Base-by-base conservation (phyloP, 768 basidiomycete species). In the Xerocomus spinulosus region DNA sequence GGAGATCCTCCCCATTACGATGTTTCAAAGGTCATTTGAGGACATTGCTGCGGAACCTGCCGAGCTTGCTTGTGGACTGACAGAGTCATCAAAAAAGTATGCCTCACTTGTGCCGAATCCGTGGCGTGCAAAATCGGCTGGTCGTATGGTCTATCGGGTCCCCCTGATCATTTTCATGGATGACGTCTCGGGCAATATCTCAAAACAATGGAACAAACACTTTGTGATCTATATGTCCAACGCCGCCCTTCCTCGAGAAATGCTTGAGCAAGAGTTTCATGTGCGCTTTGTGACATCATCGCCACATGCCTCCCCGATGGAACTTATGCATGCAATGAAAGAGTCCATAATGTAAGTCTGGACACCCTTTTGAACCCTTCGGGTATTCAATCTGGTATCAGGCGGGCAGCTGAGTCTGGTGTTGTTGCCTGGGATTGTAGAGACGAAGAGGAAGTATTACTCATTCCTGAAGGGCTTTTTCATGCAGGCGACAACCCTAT, bases 201-300 rank as follows among this genome's bases (percentile, higher is more conserved):
- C 56, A 8, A 70, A 68, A 40, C 68, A 70, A 28, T 72, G 66
- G 62, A 67, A 71, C 26, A 63, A 64, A 30, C 67, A 70, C 30
- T 57, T 62, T 18, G 52, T 60, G 1, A 38, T 57, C 0, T 73
- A 71, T 29, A 55, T 69, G 47, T 66, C 62, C 0, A 68, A 70
- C 48, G 63, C 46, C 0, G 48, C 36, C 15, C 40, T 73, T 0
- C 69, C 66, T 1, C 52, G 63, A 0, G 42, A 59, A 25, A 54
- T 57, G 17, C 37, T 71, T 0, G 63, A 72, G 28, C 62, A 70
- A 36, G 65, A 66, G 29, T 62, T 53, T 18, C 53, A 48, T 44
- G 42, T 70, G 3, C 56, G 42, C 3, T 70, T 68, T 53, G 56
- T 70, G 8, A 50, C 63, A 0, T 58, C 64, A 0, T 72, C 69